Evolutionary conservation across 179 eudicot species (phyloP), one percentile per base, ranked within the genome.

Genomic region (Gypsophila paniculata): DNA sequence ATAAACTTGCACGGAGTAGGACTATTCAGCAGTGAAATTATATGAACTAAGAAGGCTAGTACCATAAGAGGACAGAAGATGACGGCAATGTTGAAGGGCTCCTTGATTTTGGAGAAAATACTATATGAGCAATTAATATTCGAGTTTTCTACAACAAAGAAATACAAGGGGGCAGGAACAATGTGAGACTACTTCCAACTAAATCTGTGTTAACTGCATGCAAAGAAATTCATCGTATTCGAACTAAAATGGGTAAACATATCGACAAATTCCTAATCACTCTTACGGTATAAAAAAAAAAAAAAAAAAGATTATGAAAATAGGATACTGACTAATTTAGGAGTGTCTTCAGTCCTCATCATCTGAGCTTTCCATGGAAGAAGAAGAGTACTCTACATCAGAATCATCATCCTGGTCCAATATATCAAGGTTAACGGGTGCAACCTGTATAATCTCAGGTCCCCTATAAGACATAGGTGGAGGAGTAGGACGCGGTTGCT

Each of bases 371-470:
- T 76, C 90, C 48, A 58, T 84, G 26, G 85, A 88, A 61, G 85
- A 85, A 70, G 86, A 85, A 81, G 71, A 51, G 51, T 85, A 88
- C 54, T 94, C 99, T 72, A 13, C 12, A 0, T 90, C 88, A 73
- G 93, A 86, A 46, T 83, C 91, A 72, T 88, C 91, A 64, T 86
- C 97, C 60, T 68, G 51, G 71, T 76, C 84, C 52, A 78, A 53
- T 34, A 91, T 88, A 80, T 86, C 88, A 77, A 93, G 90, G 78
- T 84, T 76, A 75, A 93, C 86, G 53, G 83, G 93, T 14, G 83
- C 78, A 49, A 93, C 97, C 52, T 87, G 92, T 75, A 88, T 87
- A 6, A 91, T 85, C 82, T 88, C 90, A 0, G 85, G 83, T 49
- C 68, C 84, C 71, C 70, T 87, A 1, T 82, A 72, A 61, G 81